Conservation (phyloP, 495 filamentous ascomycete genomes). For the Talaromyces thailandensis region DNA sequence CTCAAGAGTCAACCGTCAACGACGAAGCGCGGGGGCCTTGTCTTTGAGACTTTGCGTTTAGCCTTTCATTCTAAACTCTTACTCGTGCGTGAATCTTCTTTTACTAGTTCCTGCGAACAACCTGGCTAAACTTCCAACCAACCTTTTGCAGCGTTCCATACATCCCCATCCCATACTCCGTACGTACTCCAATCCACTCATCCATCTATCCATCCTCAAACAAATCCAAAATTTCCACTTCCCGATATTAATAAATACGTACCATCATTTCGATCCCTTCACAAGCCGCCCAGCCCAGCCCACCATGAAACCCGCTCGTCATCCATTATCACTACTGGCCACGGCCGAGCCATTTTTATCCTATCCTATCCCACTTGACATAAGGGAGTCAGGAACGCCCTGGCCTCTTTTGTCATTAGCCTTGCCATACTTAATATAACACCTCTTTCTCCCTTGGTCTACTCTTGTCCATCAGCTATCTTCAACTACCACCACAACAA, state of each 20-base stretch:
- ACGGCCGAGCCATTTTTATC: not conserved
- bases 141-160: not conserved
- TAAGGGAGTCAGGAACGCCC: not conserved
- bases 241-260: not conserved
- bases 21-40: not conserved
- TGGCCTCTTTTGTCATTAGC: not conserved
- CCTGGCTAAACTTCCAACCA: not conserved
- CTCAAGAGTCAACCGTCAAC: too few relatives aligned
- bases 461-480: not conserved
- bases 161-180: not conserved
- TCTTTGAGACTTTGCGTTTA: not conserved
- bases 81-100: not conserved
- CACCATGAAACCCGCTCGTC: constrained; percentile 4
- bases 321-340: not conserved
- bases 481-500: not conserved
- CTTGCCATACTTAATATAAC: not conserved
- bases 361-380: not conserved
- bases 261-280: not conserved
- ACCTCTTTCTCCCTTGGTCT: not conserved
- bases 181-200: not conserved
- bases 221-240: not conserved
- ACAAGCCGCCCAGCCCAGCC: not conserved
- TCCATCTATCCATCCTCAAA: not conserved
- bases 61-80: not conserved
- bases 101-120: not conserved